Base-by-base conservation (phyloP, 805 yeast genomes). In the Candida broadrunensis region DNA sequence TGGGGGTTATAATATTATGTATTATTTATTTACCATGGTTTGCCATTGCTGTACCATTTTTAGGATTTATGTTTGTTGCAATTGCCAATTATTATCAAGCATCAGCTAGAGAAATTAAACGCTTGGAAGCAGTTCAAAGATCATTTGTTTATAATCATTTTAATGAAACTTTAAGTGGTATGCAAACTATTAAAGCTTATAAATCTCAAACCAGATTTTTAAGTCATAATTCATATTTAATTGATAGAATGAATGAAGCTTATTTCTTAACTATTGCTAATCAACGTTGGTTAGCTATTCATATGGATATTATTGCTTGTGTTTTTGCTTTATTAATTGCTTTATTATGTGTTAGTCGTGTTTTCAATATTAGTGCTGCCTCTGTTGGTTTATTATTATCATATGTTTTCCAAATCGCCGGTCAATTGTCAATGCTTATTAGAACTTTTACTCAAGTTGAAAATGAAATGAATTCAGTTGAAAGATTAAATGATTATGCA, bases 1-100 rank as follows among this genome's bases (percentile, higher is more conserved):
- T 73, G 35, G 93, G 93, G 42, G 78, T 83, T 20, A 36, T 66
- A 11, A 49, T 66, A 13, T 55, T 67, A 42, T 57, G 65, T 47
- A 54, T 65, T 23, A 52, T 61, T 38, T 67, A 67, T 44, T 56
- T 66, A 29, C 73, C 72, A 0, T 67, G 69, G 68, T 64, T 66
- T 51, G 69, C 69, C 1, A 58, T 67, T 47, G 67, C 68, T 2
- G 51, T 65, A 17, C 69, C 69, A 6, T 56, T 59, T 19, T 52
- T 66, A 40, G 52, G 48, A 2, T 33, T 59, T 17, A 39, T 57
- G 7, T 57, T 60, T 35, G 53, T 55, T n/a, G 42, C 56, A 7
- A 42, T 64, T 29, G 55, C 65, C n/a, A 56, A 58, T 45, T 64
- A 52, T 42, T 65, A 65, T 44, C 70, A 62, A 46, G 63, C 69